Evolutionary conservation across 768 basidiomycete genomes (phyloP).

Genomic region (Mycena amicta): DNA sequence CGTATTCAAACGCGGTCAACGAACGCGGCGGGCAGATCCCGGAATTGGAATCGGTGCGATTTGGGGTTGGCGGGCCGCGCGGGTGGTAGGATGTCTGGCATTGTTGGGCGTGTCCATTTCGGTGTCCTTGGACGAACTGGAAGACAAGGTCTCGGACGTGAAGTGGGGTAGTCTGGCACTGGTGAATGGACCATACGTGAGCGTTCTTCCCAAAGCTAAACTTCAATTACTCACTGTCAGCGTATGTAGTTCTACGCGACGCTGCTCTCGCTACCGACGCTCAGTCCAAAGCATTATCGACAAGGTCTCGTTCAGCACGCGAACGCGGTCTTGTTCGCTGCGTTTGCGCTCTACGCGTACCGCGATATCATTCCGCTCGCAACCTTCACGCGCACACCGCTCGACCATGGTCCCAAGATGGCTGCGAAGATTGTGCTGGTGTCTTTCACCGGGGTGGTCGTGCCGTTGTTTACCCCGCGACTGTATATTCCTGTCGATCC

Average conservation of each 20-base stretch:
- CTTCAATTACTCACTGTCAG: not conserved
- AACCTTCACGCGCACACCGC: slow-evolving; percentile 50
- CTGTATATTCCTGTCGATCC: slow-evolving; percentile 62
- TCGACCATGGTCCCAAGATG: slow-evolving; percentile 50
- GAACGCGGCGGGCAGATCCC: not conserved
- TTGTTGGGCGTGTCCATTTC: not conserved
- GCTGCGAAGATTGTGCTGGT: slow-evolving; percentile 57
- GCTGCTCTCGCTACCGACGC: not conserved
- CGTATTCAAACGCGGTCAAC: not conserved
- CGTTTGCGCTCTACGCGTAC: slow-evolving; percentile 53
- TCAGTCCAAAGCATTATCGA: slow-evolving; percentile 39
- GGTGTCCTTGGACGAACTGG: not conserved
- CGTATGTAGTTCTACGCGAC: not conserved
- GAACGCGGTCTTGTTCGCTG: slow-evolving; percentile 46
- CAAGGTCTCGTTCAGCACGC: slow-evolving; percentile 45
- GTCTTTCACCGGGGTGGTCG: slow-evolving; percentile 43
- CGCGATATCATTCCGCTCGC: slow-evolving; percentile 60
- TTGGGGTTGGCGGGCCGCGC: not conserved
- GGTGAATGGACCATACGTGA: not conserved
- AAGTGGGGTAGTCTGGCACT: not conserved
- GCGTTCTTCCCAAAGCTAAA: too few relatives aligned
- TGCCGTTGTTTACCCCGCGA: slow-evolving; percentile 59
- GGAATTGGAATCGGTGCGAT: not conserved
- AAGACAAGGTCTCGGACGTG: not conserved
- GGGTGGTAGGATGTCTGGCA: not conserved